These are phyloP conservation scores for Cephalotrichum gorgonifer DNA, from an alignment of 2,329 filamentous ascomycete genomes.

Conservation along the genomic window DNA sequence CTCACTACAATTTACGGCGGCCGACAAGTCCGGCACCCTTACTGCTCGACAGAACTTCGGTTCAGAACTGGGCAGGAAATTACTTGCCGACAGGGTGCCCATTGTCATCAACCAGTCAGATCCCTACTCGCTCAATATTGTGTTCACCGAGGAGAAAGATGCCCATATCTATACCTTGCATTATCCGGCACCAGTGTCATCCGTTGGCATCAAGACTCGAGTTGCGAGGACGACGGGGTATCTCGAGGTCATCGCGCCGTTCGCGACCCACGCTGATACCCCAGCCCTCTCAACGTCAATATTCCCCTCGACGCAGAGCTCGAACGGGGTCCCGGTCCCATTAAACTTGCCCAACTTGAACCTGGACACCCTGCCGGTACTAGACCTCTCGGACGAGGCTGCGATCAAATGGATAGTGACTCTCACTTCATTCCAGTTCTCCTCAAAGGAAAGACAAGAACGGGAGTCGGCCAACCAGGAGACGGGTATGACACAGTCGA, in stretches of 20 bases:
- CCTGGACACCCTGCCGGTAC: conserved; percentile 31
- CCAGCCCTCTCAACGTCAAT: conserved; percentile 17
- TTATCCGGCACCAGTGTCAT: conserved; percentile 29
- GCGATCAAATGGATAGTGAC: conserved; percentile 26
- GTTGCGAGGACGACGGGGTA: conserved; percentile 33
- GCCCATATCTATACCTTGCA: conserved; percentile 17
- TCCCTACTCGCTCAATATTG: conserved; percentile 29
- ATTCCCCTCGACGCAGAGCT: conserved; percentile 21
- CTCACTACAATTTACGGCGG: conserved; percentile 17
- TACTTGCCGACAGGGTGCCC: conserved; percentile 25
- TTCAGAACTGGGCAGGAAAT: conserved; percentile 19
- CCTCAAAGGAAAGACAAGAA: conserved; percentile 25
- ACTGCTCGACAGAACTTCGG: conserved; percentile 28
- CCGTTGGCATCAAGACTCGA: conserved; percentile 22
- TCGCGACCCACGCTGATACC: background rate
- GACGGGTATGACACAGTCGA: conserved; percentile 15
- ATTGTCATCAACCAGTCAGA: conserved; percentile 25
- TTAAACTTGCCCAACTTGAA: conserved; percentile 30
- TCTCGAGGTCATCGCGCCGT: conserved; percentile 30
- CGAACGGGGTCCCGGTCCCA: conserved; percentile 19
- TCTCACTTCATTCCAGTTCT: conserved; percentile 29
- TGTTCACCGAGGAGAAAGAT: conserved; percentile 21
- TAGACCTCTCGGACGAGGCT: conserved; percentile 24
- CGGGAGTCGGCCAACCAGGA: conserved; percentile 16
- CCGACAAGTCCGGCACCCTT: conserved; percentile 21